Evolutionary conservation across 129 eudicot species (phyloP).

Genomic region (Pittosporum tobira): DNA sequence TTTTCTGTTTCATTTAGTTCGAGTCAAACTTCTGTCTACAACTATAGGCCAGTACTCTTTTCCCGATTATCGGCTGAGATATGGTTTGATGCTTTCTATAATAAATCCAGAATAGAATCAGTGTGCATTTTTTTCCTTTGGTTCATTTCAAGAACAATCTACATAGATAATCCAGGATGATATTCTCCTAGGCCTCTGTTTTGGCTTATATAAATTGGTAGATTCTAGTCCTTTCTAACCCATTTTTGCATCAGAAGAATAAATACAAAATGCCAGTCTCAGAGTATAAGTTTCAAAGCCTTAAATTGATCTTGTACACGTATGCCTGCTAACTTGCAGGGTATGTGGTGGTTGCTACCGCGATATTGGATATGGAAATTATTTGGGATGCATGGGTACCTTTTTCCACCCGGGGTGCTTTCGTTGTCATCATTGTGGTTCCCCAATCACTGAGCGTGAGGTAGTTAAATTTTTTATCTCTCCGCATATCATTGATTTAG

Average conservation of each 20-base stretch:
- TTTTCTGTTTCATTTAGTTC: background rate
- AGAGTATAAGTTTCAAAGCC: no score
- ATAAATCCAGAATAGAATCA: background rate
- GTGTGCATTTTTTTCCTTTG: background rate
- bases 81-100: background rate
- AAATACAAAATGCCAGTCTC: no score
- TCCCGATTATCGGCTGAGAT: background rate
- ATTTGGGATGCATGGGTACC: constrained; percentile 92
- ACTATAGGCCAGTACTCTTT: no score
- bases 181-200: background rate
- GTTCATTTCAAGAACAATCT: background rate
- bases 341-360: no score
- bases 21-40: background rate
- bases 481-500: constrained; percentile 9
- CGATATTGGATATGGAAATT: constrained; percentile 88
- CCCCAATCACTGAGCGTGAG: constrained; percentile 88
- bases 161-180: background rate
- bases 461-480: constrained; percentile 25
- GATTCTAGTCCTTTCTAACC: background rate
- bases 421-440: constrained; percentile 72
- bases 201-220: background rate
- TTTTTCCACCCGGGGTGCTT: constrained; percentile 92
- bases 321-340: no score
- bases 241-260: no score
- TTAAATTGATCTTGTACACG: no score